These are phyloP conservation scores for Ustilago xerochloae DNA, from an alignment of 1,284 basidiomycete species.

Conservation along the genomic window DNA sequence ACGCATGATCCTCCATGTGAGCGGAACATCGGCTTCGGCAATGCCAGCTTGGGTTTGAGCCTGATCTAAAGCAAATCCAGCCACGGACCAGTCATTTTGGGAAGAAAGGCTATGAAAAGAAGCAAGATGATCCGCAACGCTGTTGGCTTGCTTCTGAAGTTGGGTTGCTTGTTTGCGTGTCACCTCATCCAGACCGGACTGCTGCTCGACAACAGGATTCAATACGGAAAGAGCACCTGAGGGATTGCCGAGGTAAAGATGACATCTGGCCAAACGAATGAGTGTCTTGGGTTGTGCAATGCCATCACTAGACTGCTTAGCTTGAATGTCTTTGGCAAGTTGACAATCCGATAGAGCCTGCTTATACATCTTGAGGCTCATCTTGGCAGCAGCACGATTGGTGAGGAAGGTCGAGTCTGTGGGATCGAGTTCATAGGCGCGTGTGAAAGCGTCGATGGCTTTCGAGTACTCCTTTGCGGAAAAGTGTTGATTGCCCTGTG, in stretches of 20 bases:
- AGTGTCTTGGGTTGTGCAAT: conserved; percentile 56
- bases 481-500: conserved; percentile 65
- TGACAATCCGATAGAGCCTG: conserved; percentile 82
- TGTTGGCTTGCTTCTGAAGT: conserved; percentile 47
- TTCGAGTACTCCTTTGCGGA: conserved; percentile 59
- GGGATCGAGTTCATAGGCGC: conserved; percentile 73
- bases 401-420: conserved; percentile 80
- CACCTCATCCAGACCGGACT: conserved; percentile 12
- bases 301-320: conserved; percentile 26
- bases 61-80: conserved; percentile 58
- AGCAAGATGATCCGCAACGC: conserved; percentile 50
- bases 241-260: conserved; percentile 58
- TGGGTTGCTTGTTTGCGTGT: conserved; percentile 48
- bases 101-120: conserved; percentile 76
- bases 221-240: conserved; percentile 42
- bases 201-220: conserved; percentile 16
- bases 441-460: conserved; percentile 62
- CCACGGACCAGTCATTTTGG: conserved; percentile 72
- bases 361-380: conserved; percentile 81
- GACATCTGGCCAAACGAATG: conserved; percentile 58
- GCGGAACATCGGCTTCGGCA: conserved; percentile 45
- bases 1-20: conserved; percentile 51
- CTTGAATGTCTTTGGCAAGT: conserved; percentile 76
- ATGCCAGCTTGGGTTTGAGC: conserved; percentile 49
- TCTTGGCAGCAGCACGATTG: conserved; percentile 86